Percentiles rank a stretch among this genome's conserved stretches.
These are phyloP conservation scores for Staphylotrichum longicolle DNA, from an alignment of 495 filamentous ascomycete genomes.

Conservation along the genomic window DNA sequence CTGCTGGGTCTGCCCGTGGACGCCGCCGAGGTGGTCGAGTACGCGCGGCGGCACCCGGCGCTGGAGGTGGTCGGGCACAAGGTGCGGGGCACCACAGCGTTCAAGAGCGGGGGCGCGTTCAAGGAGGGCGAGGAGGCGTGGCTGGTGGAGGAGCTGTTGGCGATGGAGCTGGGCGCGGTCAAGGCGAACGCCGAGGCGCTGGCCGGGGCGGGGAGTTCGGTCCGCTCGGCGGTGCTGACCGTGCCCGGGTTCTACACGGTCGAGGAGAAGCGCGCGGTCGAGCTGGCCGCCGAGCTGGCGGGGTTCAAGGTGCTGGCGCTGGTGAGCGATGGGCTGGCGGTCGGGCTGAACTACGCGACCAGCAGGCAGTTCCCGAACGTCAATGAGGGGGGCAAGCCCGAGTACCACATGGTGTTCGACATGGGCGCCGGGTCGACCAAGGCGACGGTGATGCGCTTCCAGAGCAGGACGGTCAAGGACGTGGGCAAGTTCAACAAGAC, in stretches of 20 bases:
- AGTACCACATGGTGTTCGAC: slow-evolving; percentile 91
- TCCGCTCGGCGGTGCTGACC: slow-evolving; percentile 83
- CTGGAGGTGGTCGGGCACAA: slow-evolving; percentile 55
- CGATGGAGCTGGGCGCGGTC: slow-evolving; percentile 92
- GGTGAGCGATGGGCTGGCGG: slow-evolving; percentile 87
- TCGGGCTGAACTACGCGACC: slow-evolving; percentile 93
- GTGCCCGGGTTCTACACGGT: slow-evolving; percentile 87
- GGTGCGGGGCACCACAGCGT: slow-evolving; percentile 67
- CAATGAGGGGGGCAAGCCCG: slow-evolving; percentile 80
- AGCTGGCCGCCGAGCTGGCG: slow-evolving; percentile 79
- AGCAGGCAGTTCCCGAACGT: slow-evolving; percentile 82
- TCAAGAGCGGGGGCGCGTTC: slow-evolving; percentile 70
- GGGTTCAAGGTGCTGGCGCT: slow-evolving; percentile 81
- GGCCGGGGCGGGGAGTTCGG: slow-evolving; percentile 71
- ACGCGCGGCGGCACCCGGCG: slow-evolving; percentile 69
- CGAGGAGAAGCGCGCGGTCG: slow-evolving; percentile 81
- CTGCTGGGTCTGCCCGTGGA: slow-evolving; percentile 71
- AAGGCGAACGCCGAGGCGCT: slow-evolving; percentile 79
- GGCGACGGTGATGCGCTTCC: slow-evolving; percentile 88
- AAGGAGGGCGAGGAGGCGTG: slow-evolving; percentile 67
- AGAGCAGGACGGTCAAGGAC: slow-evolving; percentile 85
- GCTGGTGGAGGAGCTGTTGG: slow-evolving; percentile 87
- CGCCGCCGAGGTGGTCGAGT: slow-evolving; percentile 62
- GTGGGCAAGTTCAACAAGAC: slow-evolving; percentile 95
- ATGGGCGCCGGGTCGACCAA: slow-evolving; percentile 98